A percentile compares a stretch with the other conserved stretches of the same genome.
phyloP scores from a whole-genome alignment of 1,284 basidiomycete genomes.

The Cronartium quercuum region DNA sequence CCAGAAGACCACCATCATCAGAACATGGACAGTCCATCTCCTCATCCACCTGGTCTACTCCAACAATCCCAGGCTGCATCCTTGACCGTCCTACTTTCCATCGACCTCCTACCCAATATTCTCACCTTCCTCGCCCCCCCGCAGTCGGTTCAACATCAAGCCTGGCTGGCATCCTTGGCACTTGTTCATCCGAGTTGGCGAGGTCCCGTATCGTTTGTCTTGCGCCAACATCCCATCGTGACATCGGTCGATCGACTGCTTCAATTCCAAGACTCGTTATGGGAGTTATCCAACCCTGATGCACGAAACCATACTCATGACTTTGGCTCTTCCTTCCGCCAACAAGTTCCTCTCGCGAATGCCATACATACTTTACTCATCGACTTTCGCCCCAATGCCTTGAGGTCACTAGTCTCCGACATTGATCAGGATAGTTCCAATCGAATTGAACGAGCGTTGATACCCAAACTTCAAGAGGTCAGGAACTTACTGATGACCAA shows the following conservation, averaged over 20 bases:
- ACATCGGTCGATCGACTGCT: conserved; percentile 3
- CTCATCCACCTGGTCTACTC: no score
- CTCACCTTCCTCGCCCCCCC: background rate
- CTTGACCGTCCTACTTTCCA: background rate
- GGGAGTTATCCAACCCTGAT: background rate
- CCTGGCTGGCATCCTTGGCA: conserved; percentile 19
- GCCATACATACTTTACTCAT: conserved; percentile 4
- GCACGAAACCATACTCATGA: background rate
- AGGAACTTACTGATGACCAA: conserved; percentile 1
- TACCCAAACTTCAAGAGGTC: no score
- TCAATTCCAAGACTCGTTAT: conserved; percentile 11
- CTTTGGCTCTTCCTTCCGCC: no score
- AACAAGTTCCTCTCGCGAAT: background rate
- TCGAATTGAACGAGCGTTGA: no score
- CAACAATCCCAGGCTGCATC: background rate
- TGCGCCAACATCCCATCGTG: conserved; percentile 17
- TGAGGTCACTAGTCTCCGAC: background rate
- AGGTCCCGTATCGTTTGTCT: conserved; percentile 1
- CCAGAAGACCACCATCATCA: no score
- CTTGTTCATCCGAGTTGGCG: conserved; percentile 13
- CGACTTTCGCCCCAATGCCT: background rate
- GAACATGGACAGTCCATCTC: background rate
- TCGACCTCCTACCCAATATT: conserved; percentile 8
- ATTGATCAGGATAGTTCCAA: background rate
- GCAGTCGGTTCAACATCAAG: background rate